These are phyloP conservation scores for Sequoia sempervirens DNA, from an alignment of 75 land plant genomes.

Conservation along the genomic window DNA sequence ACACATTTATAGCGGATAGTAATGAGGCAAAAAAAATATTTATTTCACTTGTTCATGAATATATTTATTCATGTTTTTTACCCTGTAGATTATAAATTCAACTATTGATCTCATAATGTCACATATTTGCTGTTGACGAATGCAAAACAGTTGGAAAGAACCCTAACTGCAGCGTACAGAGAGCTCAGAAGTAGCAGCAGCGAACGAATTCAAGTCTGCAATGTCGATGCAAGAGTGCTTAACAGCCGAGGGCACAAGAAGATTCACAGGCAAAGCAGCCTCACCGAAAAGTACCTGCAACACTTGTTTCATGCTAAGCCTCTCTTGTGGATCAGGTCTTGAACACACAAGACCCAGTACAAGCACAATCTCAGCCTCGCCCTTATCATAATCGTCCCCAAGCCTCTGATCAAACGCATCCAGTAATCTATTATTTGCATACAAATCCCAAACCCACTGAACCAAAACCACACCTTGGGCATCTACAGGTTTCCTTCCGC, in stretches of 20 bases:
- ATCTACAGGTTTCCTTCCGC: slow-evolving; percentile 8
- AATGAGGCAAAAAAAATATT: no score
- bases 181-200: no score
- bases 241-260: not conserved
- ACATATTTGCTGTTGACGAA: no score
- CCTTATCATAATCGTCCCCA: not conserved
- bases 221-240: no score
- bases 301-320: not conserved
- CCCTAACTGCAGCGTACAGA: no score
- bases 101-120: no score
- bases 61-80: no score
- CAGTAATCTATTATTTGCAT: not conserved
- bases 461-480: not conserved
- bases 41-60: no score
- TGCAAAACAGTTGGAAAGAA: no score
- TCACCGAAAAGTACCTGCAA: not conserved
- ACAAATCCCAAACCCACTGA: not conserved
- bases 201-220: no score
- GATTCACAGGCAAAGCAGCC: not conserved
- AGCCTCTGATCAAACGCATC: not conserved
- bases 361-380: not conserved
- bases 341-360: not conserved
- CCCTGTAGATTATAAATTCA: no score
- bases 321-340: not conserved
- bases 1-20: no score